phyloP scores from a whole-genome alignment of 2,329 filamentous ascomycete genomes.

The Pestalotiopsis sp. region DNA sequence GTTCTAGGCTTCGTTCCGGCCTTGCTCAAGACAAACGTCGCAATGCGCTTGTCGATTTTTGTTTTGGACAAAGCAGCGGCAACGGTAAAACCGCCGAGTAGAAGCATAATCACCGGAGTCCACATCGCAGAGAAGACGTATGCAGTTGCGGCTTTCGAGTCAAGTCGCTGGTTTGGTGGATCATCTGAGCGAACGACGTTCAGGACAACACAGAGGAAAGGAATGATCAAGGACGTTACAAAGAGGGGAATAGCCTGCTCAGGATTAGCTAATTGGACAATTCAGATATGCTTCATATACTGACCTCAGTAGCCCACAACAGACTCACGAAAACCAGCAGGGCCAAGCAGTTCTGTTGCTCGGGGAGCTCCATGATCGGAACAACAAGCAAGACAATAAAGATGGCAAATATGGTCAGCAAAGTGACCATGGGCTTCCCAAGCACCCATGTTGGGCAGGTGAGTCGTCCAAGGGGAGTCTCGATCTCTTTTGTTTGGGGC shows the following conservation, averaged over 20 bases:
- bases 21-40: slow-evolving; percentile 93
- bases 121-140: slow-evolving; percentile 96
- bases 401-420: slow-evolving; percentile 68
- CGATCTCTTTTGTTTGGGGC: slow-evolving; percentile 64
- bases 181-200: slow-evolving; percentile 79
- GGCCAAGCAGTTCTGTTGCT: slow-evolving; percentile 95
- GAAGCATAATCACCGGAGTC: slow-evolving; percentile 98
- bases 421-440: slow-evolving; percentile 75
- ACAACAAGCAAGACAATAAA: slow-evolving; percentile 75
- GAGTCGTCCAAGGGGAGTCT: slow-evolving; percentile 78
- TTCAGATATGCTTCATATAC: neutral
- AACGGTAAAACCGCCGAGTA: slow-evolving; percentile 93
- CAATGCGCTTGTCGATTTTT: slow-evolving; percentile 96
- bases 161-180: slow-evolving; percentile 65
- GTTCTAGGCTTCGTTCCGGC: slow-evolving; percentile 87
- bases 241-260: slow-evolving; percentile 87
- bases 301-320: slow-evolving; percentile 92
- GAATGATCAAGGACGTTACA: slow-evolving; percentile 90
- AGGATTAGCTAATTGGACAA: neutral
- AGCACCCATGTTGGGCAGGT: slow-evolving; percentile 79
- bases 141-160: slow-evolving; percentile 76
- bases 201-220: slow-evolving; percentile 87
- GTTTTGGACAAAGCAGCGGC: slow-evolving; percentile 95
- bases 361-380: slow-evolving; percentile 80
- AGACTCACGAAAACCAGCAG: slow-evolving; percentile 92